Percentiles rank a stretch among this genome's conserved stretches.
phyloP scores from a whole-genome alignment of 2,329 filamentous ascomycete genomes.

The Aspergillus sp. region DNA sequence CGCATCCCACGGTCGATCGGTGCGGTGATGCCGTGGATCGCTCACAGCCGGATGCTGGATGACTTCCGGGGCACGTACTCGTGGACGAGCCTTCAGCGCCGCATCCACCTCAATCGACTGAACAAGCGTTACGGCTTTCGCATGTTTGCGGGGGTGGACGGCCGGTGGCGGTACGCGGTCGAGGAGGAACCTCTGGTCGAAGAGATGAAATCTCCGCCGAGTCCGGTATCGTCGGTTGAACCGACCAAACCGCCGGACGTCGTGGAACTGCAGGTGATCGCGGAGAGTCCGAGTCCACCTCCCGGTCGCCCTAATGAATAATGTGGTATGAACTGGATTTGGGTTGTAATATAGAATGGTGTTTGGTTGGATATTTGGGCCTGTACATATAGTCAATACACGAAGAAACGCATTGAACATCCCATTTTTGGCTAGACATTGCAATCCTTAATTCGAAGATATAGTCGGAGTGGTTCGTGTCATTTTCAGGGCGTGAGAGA shows the following conservation, averaged over 20 bases:
- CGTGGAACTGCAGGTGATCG: constrained; percentile 14
- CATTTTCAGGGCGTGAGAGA: not conserved
- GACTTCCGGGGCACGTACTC: constrained; percentile 30
- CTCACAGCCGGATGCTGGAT: constrained; percentile 31
- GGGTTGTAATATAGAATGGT: not conserved
- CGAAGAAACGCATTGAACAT: not conserved
- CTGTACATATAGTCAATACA: not conserved
- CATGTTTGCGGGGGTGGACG: constrained; percentile 28
- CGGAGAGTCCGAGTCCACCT: not conserved
- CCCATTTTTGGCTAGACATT: not conserved
- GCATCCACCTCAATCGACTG: constrained; percentile 23
- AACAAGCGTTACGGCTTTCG: constrained; percentile 34
- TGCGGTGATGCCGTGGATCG: constrained; percentile 33
- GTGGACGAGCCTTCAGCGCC: constrained; percentile 28
- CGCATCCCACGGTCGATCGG: constrained; percentile 35
- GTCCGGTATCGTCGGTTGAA: not conserved
- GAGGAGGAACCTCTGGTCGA: constrained; percentile 26
- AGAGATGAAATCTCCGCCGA: not conserved
- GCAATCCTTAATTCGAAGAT: not conserved
- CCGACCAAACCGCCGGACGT: constrained; percentile 12
- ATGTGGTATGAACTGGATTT: constrained; percentile 13
- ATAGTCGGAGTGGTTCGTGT: not conserved
- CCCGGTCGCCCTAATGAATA: constrained; percentile 11
- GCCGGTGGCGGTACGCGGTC: constrained; percentile 31
- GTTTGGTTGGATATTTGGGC: not conserved